Percentiles rank a stretch among this genome's conserved stretches.
Conservation (phyloP, 2,329 filamentous ascomycete species). For the Dryadomyces quercus-mongolicae region DNA sequence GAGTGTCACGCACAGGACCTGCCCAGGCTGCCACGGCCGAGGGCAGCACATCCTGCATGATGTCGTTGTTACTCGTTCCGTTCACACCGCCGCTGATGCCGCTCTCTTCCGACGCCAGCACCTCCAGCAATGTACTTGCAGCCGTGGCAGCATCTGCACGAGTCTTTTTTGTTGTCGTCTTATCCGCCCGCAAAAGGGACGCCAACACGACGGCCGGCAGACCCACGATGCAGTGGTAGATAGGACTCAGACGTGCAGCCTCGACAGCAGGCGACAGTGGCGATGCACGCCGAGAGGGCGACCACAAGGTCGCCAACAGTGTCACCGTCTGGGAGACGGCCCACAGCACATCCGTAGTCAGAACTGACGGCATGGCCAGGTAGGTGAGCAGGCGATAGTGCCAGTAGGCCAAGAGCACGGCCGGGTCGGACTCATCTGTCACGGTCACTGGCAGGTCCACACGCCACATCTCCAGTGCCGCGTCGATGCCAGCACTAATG, state of each 20-base stretch:
- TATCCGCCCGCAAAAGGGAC: constrained; percentile 29
- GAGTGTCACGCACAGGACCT: constrained; percentile 1
- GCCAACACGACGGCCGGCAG: constrained; percentile 32
- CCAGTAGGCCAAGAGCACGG: constrained; percentile 59
- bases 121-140: neutral
- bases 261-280: neutral
- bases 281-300: neutral
- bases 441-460: constrained; percentile 49
- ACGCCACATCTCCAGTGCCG: constrained; percentile 53
- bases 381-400: constrained; percentile 54
- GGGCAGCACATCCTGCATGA: neutral
- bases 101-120: constrained; percentile 30
- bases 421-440: constrained; percentile 36
- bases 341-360: constrained; percentile 45
- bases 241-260: constrained; percentile 33
- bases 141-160: neutral
- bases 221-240: constrained; percentile 55
- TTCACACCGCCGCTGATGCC: neutral
- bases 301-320: constrained; percentile 38
- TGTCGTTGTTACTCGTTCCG: neutral
- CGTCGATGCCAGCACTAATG: constrained; percentile 36
- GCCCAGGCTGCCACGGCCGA: neutral
- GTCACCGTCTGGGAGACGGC: constrained; percentile 45
- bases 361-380: constrained; percentile 43
- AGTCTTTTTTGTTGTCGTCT: neutral